Conservation (phyloP, 2,329 filamentous ascomycete genomes). For the Tolypocladium endophyticum region DNA sequence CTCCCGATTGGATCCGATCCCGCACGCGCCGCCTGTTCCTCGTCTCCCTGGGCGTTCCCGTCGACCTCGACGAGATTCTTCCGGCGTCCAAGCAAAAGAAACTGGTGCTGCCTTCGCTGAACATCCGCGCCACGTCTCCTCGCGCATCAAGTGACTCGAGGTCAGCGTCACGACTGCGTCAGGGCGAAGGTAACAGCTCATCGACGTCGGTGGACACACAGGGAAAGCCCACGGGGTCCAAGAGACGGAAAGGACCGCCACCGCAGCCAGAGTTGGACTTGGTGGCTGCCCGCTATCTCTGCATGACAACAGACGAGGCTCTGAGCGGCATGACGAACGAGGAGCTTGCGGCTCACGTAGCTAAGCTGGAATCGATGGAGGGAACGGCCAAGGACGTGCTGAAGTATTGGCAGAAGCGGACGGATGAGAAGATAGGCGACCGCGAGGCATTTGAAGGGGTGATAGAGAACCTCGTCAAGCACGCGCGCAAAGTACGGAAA, state of each 20-base stretch:
- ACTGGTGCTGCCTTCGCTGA: constrained; percentile 82
- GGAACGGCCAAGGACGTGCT: constrained; percentile 65
- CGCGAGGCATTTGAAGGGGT: constrained; percentile 92
- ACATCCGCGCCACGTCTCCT: constrained; percentile 48
- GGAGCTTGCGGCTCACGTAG: constrained; percentile 65
- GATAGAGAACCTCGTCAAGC: constrained; percentile 91
- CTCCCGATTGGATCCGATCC: constrained; percentile 95
- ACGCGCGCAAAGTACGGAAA: constrained; percentile 76
- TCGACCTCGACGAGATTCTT: constrained; percentile 94
- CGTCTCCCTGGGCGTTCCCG: constrained; percentile 88
- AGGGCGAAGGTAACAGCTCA: constrained; percentile 40
- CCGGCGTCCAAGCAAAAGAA: constrained; percentile 98
- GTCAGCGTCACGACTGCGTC: constrained; percentile 33
- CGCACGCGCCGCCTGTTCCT: constrained; percentile 91
- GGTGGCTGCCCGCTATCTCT: constrained; percentile 66
- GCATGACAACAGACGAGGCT: constrained; percentile 75
- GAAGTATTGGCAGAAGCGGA: constrained; percentile 78
- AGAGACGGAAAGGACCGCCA: constrained; percentile 45
- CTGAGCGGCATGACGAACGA: constrained; percentile 66
- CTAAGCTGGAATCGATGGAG: constrained; percentile 57
- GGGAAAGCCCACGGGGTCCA: constrained; percentile 36
- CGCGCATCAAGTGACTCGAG: constrained; percentile 45
- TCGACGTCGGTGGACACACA: constrained; percentile 50
- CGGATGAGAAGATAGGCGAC: constrained; percentile 80
- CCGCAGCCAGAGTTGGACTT: constrained; percentile 70